A percentile compares a stretch with the other conserved stretches of the same genome.
These are phyloP conservation scores for Meyerozyma smithsonii DNA, from an alignment of 1,139 yeast genomes.

Conservation along the genomic window DNA sequence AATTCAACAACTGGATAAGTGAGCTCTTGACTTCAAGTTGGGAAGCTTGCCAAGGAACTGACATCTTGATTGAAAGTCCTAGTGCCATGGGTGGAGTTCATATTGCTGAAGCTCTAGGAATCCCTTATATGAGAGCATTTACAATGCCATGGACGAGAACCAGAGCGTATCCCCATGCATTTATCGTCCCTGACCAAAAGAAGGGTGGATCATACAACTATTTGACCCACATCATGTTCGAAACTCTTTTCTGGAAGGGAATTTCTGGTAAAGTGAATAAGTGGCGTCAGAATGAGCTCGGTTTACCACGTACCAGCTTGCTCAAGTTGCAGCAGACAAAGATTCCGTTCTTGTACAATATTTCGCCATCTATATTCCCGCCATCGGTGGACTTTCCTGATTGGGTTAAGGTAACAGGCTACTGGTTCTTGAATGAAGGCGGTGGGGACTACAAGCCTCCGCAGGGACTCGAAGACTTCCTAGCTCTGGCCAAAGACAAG, in stretches of 20 bases:
- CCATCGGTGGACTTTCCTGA: constrained; percentile 92
- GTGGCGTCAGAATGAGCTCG: constrained; percentile 73
- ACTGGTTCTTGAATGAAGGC: constrained; percentile 88
- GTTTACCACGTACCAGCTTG: constrained; percentile 64
- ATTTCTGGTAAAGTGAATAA: constrained; percentile 82
- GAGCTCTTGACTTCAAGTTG: constrained; percentile 69
- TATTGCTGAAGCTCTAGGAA: constrained; percentile 84
- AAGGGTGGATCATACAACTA: constrained; percentile 91
- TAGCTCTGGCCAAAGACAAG: constrained; percentile 55
- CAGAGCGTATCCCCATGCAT: constrained; percentile 93
- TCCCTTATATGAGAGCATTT: constrained; percentile 91
- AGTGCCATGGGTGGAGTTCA: constrained; percentile 95
- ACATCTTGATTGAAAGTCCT: constrained; percentile 85
- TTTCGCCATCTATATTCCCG: constrained; percentile 83
- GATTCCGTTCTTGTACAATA: constrained; percentile 84
- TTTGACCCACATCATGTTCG: constrained; percentile 88
- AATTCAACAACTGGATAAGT: constrained; percentile 75
- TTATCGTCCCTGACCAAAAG: constrained; percentile 89
- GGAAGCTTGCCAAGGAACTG: constrained; percentile 82
- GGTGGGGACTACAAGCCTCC: constrained; percentile 62
- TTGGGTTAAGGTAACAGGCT: constrained; percentile 93
- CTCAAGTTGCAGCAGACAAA: constrained; percentile 68
- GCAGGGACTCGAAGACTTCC: constrained; percentile 51
- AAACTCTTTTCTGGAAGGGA: constrained; percentile 91
- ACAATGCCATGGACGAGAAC: constrained; percentile 99